Evolutionary conservation across 1,284 basidiomycete genomes (phyloP).

Genomic region (Moesziomyces sp.): DNA sequence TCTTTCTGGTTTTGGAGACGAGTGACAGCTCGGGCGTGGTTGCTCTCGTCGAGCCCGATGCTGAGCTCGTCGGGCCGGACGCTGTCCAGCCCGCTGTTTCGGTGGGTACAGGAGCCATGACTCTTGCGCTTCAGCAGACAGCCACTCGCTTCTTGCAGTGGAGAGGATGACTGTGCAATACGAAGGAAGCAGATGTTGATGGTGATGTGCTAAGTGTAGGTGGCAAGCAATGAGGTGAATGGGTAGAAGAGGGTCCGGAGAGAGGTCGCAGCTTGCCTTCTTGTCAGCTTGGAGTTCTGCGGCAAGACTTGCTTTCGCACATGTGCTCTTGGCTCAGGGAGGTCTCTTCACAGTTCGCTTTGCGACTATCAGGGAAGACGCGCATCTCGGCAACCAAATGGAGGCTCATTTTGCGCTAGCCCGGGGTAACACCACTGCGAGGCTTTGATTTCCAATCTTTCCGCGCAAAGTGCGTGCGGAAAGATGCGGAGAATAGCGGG

Average conservation of each 20-base stretch:
- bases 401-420: too few relatives aligned
- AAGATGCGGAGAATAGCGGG: slow-evolving; percentile 33
- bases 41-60: slow-evolving; percentile 34
- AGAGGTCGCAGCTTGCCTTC: not conserved
- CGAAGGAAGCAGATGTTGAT: not conserved
- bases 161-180: not conserved
- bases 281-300: not conserved
- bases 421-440: too few relatives aligned
- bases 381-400: too few relatives aligned
- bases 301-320: too few relatives aligned
- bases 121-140: not conserved
- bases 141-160: too few relatives aligned
- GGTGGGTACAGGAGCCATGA: slow-evolving; percentile 45
- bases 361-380: too few relatives aligned
- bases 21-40: slow-evolving; percentile 32
- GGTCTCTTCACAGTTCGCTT: too few relatives aligned
- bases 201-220: not conserved
- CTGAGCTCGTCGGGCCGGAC: slow-evolving; percentile 18
- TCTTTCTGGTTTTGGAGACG: slow-evolving; percentile 38
- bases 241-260: not conserved
- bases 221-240: not conserved
- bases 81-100: slow-evolving; percentile 13
- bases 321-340: too few relatives aligned
- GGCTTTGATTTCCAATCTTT: slow-evolving; percentile 3
- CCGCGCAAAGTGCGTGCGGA: slow-evolving; percentile 13